These are phyloP conservation scores for Rehmannia glutinosa DNA, from an alignment of 257 asterid genomes.

Conservation along the genomic window DNA sequence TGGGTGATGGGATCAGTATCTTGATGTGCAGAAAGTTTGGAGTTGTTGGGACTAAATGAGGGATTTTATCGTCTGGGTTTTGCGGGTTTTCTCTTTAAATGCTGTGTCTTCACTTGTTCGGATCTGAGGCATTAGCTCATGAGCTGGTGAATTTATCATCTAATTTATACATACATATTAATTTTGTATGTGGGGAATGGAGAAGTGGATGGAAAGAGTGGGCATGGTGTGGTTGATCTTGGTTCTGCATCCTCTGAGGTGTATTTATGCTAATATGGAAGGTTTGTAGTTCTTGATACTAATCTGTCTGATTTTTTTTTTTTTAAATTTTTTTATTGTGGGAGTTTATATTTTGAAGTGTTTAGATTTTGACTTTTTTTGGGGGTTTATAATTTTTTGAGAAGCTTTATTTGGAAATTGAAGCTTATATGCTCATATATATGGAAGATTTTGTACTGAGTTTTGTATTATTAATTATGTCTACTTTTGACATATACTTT, in stretches of 20 bases:
- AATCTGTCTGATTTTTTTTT: background rate
- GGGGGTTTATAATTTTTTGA: background rate
- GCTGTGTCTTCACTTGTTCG: constrained; percentile 32
- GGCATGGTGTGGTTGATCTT: constrained; percentile 50
- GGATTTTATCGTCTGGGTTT: constrained; percentile 24
- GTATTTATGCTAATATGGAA: constrained; percentile 82
- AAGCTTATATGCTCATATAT: background rate
- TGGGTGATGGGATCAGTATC: constrained; percentile 20
- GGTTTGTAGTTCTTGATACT: constrained; percentile 40
- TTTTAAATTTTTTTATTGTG: background rate
- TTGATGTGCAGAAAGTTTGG: constrained; percentile 23
- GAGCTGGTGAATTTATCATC: constrained; percentile 24
- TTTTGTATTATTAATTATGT: background rate
- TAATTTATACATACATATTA: constrained; percentile 3
- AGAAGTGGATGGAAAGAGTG: constrained; percentile 44
- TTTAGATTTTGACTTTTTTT: constrained; percentile 7
- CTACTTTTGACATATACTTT: background rate
- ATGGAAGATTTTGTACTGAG: background rate
- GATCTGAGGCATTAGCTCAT: constrained; percentile 52
- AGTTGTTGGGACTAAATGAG: constrained; percentile 33
- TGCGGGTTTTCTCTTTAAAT: constrained; percentile 15
- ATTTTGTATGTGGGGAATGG: constrained; percentile 29
- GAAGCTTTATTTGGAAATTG: constrained; percentile 9
- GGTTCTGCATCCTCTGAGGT: constrained; percentile 41
- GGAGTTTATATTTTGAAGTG: background rate